Evolutionary conservation across 106 monocot species (phyloP), one percentile per base, ranked within the genome.

Genomic region (Amphibolis antarctica): DNA sequence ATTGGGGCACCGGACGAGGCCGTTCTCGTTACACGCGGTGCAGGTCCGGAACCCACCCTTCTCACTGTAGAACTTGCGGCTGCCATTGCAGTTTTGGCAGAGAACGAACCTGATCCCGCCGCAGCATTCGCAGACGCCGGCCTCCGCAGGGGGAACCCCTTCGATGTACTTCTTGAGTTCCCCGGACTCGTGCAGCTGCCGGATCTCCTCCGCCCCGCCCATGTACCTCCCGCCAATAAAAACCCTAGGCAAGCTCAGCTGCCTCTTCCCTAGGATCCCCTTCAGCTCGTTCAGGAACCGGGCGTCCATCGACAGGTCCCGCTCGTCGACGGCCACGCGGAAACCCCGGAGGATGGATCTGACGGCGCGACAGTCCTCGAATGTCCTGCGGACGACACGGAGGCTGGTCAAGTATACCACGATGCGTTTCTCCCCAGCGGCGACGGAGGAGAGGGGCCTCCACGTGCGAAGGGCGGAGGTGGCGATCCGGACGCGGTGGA

Each of bases 171-270:
- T 70, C 61, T 49, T 70, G 13, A 70, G 60, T 60, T 70, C 70
- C 19, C 60, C 70, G 50, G 21, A 28, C 60, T 70, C 70, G 51
- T 60, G 59, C 17, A 70, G 59, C 59, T 42, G 60, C 30, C 60
- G 60, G 60, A 60, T 70, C 49, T 70, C 70, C 29, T 70, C 70
- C 19, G 60, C 70, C n/a, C 70, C 60, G 60, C 70, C 60, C 57
- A 61, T 51, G 60, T 60, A 70, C 59, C 70, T 70, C 60, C 61
- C 59, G 30, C 60, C 70, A 21, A 60, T 61, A 48, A 60, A 70
- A 4, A 60, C 61, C 60, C 60, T 42, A 1, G 70, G 70, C 46
- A 61, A 26, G 9, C 28, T 15, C 60, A 67, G 24, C 67, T 53
- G 21, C 22, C 42, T 13, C 54, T 55, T 27, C 27, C 67, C 54